Evolutionary conservation across 192 early-diverging fungal genomes (phyloP), one percentile per base, ranked within the genome.

Genomic region (Geranomyces michiganensis): DNA sequence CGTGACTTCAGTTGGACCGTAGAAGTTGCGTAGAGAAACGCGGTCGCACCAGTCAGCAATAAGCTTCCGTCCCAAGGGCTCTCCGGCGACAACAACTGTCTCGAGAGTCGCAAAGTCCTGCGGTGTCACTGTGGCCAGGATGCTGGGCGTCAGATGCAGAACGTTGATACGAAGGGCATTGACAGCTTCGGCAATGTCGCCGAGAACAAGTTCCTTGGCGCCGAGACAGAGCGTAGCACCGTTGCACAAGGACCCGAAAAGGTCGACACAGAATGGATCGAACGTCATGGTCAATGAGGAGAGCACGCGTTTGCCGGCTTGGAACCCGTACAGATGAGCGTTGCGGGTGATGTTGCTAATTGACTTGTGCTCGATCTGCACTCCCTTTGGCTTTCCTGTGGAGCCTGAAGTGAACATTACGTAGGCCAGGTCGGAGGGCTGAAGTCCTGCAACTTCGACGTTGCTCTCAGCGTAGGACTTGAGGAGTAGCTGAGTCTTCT

Each of bases 401-500:
- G 79, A 77, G 7, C 80, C 80, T 12, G 74, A 78, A 12, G 80
- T 82, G 65, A 74, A 82, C 12, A 81, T 44, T n/a, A 68, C 64
- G 56, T 81, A 82, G 8, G 80, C 78, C 15, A 73, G 70, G 76
- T 81, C 51, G 51, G 51, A 8, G 19, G 51, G n/a, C 51, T n/a
- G 51, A 53, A 53, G 51, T n/a, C 24, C 21, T 15, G 51, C 51
- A 53, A 9, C 6, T 3, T 53, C 51, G 51, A 24, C 51, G 51
- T 26, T 26, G 51, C 51, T 53, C 51, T 53, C 26, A 17, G 15
- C 51, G 26, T 53, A 41, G 36, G 36, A 41, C 36, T 41, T 41
- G 36, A 41, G 36, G 36, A 41, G 36, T 41, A 41, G 36, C 36
- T 41, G 36, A 41, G 36, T 55, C 19, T 55, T 27, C 19, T 55